These are phyloP conservation scores for Porpolomopsis calyptriformis DNA, from an alignment of 768 basidiomycete genomes.

Conservation along the genomic window DNA sequence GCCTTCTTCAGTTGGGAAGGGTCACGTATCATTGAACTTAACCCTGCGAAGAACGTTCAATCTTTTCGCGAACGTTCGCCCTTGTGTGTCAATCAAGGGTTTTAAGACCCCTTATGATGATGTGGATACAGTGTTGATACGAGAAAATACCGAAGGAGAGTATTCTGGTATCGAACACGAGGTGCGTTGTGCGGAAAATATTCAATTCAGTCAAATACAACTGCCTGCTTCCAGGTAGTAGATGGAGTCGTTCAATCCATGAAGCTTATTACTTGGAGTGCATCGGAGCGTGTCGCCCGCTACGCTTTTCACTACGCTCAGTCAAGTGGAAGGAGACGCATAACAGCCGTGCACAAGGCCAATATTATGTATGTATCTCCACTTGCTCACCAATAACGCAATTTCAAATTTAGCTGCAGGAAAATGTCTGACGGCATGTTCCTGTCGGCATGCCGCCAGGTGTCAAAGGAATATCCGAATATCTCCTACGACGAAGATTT, in stretches of 20 bases:
- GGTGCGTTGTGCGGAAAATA: conserved; percentile 32
- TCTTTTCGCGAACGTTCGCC: conserved; percentile 96
- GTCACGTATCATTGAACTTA: conserved; percentile 95
- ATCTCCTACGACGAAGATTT: conserved; percentile 95
- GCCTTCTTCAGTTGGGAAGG: conserved; percentile 74
- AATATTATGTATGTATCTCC: conserved; percentile 78
- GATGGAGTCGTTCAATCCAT: conserved; percentile 99
- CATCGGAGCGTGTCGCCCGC: conserved; percentile 94
- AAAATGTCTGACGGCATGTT: conserved; percentile 99
- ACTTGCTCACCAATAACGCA: not conserved
- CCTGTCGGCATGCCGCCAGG: conserved; percentile 91
- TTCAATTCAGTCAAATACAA: conserved; percentile 6
- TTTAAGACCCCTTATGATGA: conserved; percentile 98
- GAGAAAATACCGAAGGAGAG: conserved; percentile 99
- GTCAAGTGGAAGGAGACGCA: conserved; percentile 73
- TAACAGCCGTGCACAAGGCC: conserved; percentile 98
- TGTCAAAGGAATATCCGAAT: conserved; percentile 91
- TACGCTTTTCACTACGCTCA: conserved; percentile 99
- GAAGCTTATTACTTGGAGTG: conserved; percentile 98
- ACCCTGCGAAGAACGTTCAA: conserved; percentile 96
- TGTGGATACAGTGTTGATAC: conserved; percentile 95
- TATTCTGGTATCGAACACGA: conserved; percentile 99
- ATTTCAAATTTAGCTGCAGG: conserved; percentile 35
- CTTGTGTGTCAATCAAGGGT: conserved; percentile 90
- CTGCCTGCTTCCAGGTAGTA: conserved; percentile 47